Evolutionary conservation across 129 eudicot species (phyloP).

Genomic region (Flaveria sonorensis): DNA sequence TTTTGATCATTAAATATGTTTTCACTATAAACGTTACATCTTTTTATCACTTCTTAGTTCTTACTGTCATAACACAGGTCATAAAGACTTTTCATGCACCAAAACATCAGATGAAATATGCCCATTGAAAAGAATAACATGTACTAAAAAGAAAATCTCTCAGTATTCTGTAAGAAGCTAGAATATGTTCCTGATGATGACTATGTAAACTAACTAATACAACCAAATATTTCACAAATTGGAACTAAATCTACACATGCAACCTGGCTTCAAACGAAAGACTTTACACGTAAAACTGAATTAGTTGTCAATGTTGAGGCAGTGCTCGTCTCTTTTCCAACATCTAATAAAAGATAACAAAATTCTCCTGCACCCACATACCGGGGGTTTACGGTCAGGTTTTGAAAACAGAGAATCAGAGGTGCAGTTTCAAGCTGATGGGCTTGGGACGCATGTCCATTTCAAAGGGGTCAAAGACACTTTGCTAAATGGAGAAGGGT

Average conservation of each 20-base stretch:
- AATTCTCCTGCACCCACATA: conserved; percentile 69
- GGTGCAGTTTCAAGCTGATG: not conserved
- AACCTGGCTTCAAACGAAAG: conserved; percentile 37
- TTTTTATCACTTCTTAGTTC: no score
- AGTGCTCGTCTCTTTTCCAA: conserved; percentile 75
- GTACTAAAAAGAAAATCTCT: not conserved
- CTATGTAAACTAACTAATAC: conserved; percentile 26
- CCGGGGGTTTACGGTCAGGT: not conserved
- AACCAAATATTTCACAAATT: conserved; percentile 34
- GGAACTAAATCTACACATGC: conserved; percentile 11
- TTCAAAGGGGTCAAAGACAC: not conserved
- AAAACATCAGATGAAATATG: conserved; percentile 4
- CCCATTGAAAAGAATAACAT: not conserved
- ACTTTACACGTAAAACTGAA: conserved; percentile 49
- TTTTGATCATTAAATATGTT: no score
- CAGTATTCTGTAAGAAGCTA: not conserved
- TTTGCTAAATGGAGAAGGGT: not conserved
- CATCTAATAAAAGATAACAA: conserved; percentile 66
- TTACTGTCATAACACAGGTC: not conserved
- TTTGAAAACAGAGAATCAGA: not conserved
- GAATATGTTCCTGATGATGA: not conserved
- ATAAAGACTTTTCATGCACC: not conserved
- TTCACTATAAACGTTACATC: no score
- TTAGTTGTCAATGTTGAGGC: conserved; percentile 62
- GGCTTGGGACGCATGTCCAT: not conserved